phyloP scores from a whole-genome alignment of 805 yeast genomes.

The Candida maesae region DNA sequence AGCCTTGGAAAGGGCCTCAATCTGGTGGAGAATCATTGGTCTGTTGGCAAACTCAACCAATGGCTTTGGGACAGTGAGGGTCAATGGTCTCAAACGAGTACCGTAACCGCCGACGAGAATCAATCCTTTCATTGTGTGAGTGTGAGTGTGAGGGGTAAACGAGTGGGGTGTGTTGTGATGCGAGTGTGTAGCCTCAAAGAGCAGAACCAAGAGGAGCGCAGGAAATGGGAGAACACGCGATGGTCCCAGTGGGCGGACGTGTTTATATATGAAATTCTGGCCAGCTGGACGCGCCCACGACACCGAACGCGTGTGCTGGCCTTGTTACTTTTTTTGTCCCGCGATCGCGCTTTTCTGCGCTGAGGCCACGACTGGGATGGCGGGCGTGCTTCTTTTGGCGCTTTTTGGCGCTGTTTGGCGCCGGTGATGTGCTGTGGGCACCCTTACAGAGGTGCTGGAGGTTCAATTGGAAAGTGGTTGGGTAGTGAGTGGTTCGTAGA shows the following conservation, averaged over 20 bases:
- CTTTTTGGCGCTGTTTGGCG: no score
- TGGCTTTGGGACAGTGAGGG: conserved; percentile 93
- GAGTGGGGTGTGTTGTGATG: no score
- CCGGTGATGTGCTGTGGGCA: no score
- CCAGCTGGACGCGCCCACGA: neutral
- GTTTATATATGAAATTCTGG: conserved; percentile 4
- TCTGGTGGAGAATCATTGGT: conserved; percentile 98
- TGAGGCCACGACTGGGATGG: no score
- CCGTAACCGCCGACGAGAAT: conserved; percentile 99
- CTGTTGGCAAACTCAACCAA: conserved; percentile 97
- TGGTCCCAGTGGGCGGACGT: neutral
- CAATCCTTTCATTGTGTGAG: conserved; percentile 88
- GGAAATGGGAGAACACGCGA: no score
- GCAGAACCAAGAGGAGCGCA: no score
- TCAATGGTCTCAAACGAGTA: conserved; percentile 98
- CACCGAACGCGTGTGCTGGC: conserved; percentile 1
- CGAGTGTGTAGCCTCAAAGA: conserved; percentile 14
- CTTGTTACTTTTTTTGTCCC: conserved; percentile 3
- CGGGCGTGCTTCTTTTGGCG: no score
- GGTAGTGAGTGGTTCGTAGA: no score
- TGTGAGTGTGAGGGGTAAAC: conserved; percentile 3
- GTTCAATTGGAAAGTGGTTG: no score
- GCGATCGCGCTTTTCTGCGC: no score
- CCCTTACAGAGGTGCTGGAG: no score
- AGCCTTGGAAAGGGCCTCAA: conserved; percentile 95